Percentiles rank a stretch among this genome's conserved stretches.
phyloP scores from a whole-genome alignment of 768 basidiomycete species.

The Hypholoma fasciculare region DNA sequence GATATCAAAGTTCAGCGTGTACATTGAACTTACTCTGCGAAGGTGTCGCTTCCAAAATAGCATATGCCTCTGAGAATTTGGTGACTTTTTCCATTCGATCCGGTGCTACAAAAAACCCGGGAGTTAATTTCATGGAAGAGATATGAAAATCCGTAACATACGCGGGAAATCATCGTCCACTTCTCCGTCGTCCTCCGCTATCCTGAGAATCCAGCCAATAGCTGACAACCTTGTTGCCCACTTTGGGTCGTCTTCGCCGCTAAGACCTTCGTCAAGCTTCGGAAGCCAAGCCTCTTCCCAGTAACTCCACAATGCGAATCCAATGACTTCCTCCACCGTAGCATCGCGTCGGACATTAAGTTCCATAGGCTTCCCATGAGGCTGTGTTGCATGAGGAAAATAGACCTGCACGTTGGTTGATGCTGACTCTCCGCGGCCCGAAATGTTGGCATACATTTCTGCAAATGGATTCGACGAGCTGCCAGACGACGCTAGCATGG shows the following conservation, averaged over 20 bases:
- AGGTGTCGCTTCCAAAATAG: constrained; percentile 74
- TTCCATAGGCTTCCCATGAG: constrained; percentile 60
- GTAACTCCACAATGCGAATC: constrained; percentile 89
- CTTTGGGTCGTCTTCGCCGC: constrained; percentile 61
- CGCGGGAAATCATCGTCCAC: constrained; percentile 99
- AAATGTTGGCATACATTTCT: constrained; percentile 83
- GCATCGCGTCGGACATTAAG: constrained; percentile 85
- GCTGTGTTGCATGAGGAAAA: constrained; percentile 78
- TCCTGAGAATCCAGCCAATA: constrained; percentile 88
- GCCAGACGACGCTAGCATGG: constrained; percentile 70
- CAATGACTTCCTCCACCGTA: constrained; percentile 93
- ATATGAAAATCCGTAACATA: constrained; percentile 38
- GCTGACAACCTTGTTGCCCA: constrained; percentile 63
- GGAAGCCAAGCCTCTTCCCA: constrained; percentile 89
- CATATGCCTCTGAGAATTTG: constrained; percentile 92
- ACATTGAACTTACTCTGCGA: constrained; percentile 57
- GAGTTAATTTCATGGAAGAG: not conserved
- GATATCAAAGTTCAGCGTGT: not conserved
- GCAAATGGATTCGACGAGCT: constrained; percentile 82
- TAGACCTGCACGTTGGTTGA: constrained; percentile 72
- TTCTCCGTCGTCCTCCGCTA: constrained; percentile 96
- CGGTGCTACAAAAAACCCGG: constrained; percentile 58
- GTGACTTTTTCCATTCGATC: constrained; percentile 83
- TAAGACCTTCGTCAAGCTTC: constrained; percentile 66
- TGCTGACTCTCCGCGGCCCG: constrained; percentile 69